Evolutionary conservation across 345 rosid genomes (phyloP).

Genomic region (Salix exigua): DNA sequence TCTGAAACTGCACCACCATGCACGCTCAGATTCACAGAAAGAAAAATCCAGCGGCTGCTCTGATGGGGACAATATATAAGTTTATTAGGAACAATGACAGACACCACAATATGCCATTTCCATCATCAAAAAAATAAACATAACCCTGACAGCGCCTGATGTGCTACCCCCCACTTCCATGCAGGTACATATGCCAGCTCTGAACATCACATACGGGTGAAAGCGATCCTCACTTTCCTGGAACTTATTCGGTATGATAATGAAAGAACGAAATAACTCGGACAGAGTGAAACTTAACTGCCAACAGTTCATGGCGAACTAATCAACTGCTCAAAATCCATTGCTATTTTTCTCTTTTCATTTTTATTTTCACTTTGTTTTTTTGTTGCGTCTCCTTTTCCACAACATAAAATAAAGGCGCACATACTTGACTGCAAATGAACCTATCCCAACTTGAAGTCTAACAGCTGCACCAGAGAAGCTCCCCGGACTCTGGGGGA

Average conservation of each 20-base stretch:
- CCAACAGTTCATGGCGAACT: not conserved
- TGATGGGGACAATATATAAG: not conserved
- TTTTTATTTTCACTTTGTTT: not conserved
- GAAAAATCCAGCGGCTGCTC: not conserved
- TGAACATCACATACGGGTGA: not conserved
- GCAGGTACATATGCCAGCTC: constrained; percentile 1
- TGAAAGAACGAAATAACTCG: not conserved
- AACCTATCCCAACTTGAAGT: constrained; percentile 3
- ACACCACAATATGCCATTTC: not conserved
- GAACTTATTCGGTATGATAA: not conserved
- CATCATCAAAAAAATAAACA: not conserved
- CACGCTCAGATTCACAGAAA: not conserved
- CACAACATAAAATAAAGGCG: not conserved
- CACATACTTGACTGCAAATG: constrained; percentile 2
- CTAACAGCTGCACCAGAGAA: constrained; percentile 8
- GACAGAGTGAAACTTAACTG: not conserved
- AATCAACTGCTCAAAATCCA: not conserved
- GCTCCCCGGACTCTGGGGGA: constrained; percentile 5
- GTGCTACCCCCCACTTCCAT: not conserved
- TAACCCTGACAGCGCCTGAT: not conserved
- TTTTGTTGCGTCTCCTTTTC: not conserved
- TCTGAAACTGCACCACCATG: not conserved
- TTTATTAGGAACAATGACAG: not conserved
- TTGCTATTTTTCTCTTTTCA: not conserved
- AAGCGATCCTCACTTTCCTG: not conserved